Percentiles rank a stretch among this genome's conserved stretches.
Conservation (phyloP, 495 filamentous ascomycete genomes). For the Viridothelium virens region DNA sequence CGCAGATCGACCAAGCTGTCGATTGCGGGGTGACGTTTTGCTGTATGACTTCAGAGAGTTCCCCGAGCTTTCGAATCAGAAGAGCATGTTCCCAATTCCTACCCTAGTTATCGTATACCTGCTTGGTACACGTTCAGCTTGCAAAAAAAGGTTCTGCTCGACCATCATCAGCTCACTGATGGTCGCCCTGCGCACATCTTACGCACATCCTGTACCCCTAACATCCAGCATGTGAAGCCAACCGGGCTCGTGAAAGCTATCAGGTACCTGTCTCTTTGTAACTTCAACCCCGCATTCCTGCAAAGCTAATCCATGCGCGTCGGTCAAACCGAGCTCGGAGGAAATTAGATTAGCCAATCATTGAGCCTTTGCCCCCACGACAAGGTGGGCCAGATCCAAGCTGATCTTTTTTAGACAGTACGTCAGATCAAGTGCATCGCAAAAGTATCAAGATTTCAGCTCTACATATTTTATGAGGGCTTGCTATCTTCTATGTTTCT, state of each 20-base stretch:
- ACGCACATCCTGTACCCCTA: no score
- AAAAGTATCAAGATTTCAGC: not conserved
- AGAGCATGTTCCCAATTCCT: not conserved
- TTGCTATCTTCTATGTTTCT: no score
- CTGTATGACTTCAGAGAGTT: not conserved
- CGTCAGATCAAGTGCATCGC: not conserved
- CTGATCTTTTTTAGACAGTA: not conserved
- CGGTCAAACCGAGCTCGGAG: not conserved
- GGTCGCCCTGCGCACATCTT: no score
- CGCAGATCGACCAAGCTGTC: slow-evolving; percentile 6
- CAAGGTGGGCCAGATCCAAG: not conserved
- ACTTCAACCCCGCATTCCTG: slow-evolving; percentile 1
- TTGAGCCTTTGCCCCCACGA: not conserved
- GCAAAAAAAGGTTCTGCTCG: not conserved
- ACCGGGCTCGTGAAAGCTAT: no score
- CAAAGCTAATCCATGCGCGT: not conserved
- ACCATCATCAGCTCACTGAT: no score
- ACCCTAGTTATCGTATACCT: no score
- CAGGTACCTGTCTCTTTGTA: not conserved
- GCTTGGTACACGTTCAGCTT: no score
- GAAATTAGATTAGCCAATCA: slow-evolving; percentile 1
- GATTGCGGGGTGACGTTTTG: not conserved
- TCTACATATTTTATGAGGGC: no score
- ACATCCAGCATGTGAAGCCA: no score
- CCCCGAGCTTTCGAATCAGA: not conserved